These are phyloP conservation scores for Schwanniomyces polymorphus DNA, from an alignment of 805 yeast species.

Conservation along the genomic window DNA sequence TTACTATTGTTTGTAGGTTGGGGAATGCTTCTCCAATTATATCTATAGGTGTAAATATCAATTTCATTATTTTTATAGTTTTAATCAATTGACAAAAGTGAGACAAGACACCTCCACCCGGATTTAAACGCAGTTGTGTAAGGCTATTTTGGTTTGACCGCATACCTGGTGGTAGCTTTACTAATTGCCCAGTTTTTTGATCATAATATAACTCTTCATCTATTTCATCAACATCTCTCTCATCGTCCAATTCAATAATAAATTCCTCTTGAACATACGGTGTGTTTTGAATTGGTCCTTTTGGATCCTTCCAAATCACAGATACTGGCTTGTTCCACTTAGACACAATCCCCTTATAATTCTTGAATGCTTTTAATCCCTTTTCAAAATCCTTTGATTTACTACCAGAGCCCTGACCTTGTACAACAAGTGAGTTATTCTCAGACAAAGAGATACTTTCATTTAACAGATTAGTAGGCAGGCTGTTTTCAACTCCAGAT, in stretches of 20 bases:
- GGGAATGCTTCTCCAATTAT: constrained; percentile 38
- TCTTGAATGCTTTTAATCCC: constrained; percentile 7
- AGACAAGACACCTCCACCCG: constrained; percentile 17
- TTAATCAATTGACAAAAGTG: constrained; percentile 34
- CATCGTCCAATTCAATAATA: constrained; percentile 25
- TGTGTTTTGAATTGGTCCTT: constrained; percentile 4
- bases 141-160: no score
- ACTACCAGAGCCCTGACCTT: background rate
- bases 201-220: constrained; percentile 30
- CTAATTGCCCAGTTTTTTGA: constrained; percentile 32
- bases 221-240: constrained; percentile 14
- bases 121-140: background rate
- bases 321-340: constrained; percentile 36
- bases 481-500: background rate
- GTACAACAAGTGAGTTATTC: background rate
- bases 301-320: background rate
- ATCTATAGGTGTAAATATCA: constrained; percentile 42
- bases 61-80: constrained; percentile 32
- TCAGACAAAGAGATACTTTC: background rate
- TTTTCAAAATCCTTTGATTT: background rate
- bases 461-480: background rate
- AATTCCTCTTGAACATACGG: constrained; percentile 14
- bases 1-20: constrained; percentile 36
- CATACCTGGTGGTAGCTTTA: constrained; percentile 10
- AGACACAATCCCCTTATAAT: constrained; percentile 20